phyloP scores from a whole-genome alignment of 2,329 filamentous ascomycete species.

The Scedosporium apiospermum region DNA sequence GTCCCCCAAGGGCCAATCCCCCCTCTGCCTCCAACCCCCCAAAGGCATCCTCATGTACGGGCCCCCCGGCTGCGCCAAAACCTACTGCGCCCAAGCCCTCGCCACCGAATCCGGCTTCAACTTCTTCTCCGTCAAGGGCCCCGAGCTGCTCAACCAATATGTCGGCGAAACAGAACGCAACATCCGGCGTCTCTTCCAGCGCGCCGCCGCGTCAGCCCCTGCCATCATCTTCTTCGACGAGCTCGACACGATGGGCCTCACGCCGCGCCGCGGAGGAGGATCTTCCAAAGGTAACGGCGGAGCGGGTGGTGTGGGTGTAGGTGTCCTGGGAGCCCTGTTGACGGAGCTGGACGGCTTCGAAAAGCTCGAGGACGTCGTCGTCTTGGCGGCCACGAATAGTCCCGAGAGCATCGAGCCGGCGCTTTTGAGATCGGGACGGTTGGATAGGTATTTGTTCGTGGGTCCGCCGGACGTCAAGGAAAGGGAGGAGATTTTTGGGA shows the following conservation, averaged over 20 bases:
- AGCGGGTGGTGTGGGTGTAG: conserved; percentile 51
- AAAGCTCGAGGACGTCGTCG: conserved; percentile 68
- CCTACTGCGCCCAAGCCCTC: conserved; percentile 80
- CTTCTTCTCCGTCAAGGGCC: conserved; percentile 89
- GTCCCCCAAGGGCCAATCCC: conserved; percentile 15
- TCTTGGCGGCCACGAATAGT: conserved; percentile 86
- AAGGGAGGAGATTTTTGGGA: conserved; percentile 64
- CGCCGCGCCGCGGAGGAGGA: conserved; percentile 34
- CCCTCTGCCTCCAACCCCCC: conserved; percentile 44
- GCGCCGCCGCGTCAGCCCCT: conserved; percentile 75
- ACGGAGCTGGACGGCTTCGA: conserved; percentile 97
- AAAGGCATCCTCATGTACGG: conserved; percentile 87
- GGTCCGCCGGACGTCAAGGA: conserved; percentile 67
- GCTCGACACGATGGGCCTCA: conserved; percentile 72
- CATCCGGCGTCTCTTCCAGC: conserved; percentile 75
- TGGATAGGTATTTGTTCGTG: conserved; percentile 80
- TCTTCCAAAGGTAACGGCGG: conserved; percentile 20
- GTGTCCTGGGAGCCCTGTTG: conserved; percentile 79
- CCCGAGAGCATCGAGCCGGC: conserved; percentile 81
- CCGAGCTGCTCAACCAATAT: conserved; percentile 92
- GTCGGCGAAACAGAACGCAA: conserved; percentile 88
- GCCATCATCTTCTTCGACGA: conserved; percentile 97
- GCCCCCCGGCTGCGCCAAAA: conserved; percentile 91
- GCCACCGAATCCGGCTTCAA: conserved; percentile 87
- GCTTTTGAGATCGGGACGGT: conserved; percentile 73